Evolutionary conservation across 768 basidiomycete species (phyloP).

Genomic region (Nevesoporus exiguus): DNA sequence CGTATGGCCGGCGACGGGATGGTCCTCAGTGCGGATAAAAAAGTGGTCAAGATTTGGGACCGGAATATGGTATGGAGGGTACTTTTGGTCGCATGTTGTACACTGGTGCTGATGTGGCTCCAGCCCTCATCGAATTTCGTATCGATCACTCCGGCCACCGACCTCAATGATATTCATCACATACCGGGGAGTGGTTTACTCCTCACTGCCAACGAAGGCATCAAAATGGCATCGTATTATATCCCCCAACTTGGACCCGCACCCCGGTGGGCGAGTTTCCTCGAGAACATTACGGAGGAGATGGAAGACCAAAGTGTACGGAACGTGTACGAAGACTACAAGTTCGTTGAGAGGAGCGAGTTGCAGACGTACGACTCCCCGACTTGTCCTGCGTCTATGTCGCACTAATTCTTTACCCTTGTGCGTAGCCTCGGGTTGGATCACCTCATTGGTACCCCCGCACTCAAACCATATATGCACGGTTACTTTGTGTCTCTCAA

Average conservation of each 20-base stretch:
- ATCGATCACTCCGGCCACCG: slow-evolving; percentile 86
- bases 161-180: slow-evolving; percentile 89
- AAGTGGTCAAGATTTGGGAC: slow-evolving; percentile 98
- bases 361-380: slow-evolving; percentile 65
- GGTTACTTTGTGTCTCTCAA: slow-evolving; percentile 97
- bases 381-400: neutral
- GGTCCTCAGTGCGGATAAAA: slow-evolving; percentile 90
- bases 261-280: slow-evolving; percentile 94
- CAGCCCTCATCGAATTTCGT: slow-evolving; percentile 85
- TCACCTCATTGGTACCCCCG: slow-evolving; percentile 90
- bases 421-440: slow-evolving; percentile 79
- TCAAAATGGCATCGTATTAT: slow-evolving; percentile 92
- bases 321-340: slow-evolving; percentile 92
- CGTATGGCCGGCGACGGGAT: slow-evolving; percentile 84
- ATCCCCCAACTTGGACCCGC: slow-evolving; percentile 96
- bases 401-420: neutral
- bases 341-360: slow-evolving; percentile 89
- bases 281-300: slow-evolving; percentile 98
- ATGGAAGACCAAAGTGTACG: slow-evolving; percentile 86
- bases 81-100: neutral
- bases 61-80: slow-evolving; percentile 60
- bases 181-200: slow-evolving; percentile 85
- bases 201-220: slow-evolving; percentile 94
- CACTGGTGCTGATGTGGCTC: slow-evolving; percentile 7
- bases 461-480: slow-evolving; percentile 99